A percentile compares a stretch with the other conserved stretches of the same genome.
Conservation (phyloP, 805 yeast genomes). For the Candida peoriensis region DNA sequence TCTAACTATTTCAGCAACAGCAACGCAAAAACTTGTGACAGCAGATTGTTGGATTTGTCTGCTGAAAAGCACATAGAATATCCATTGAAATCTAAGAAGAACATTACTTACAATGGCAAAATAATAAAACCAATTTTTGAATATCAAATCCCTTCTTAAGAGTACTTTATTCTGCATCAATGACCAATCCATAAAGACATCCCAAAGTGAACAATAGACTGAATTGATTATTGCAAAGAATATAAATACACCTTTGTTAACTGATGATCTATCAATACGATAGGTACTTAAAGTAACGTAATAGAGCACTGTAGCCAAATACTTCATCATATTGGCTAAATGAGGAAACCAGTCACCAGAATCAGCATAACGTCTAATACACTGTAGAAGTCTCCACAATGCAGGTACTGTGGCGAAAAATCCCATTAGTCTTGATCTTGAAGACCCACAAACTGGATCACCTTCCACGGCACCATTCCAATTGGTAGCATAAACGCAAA, state of each 20-base stretch:
- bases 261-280: conserved; percentile 47
- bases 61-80: conserved; percentile 78
- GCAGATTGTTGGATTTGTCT: conserved; percentile 83
- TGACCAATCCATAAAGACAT: conserved; percentile 94
- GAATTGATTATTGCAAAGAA: conserved; percentile 73
- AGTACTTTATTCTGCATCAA: conserved; percentile 62
- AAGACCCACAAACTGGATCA: conserved; percentile 62
- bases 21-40: conserved; percentile 75
- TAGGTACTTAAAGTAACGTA: conserved; percentile 72
- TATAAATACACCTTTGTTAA: conserved; percentile 54
- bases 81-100: conserved; percentile 82
- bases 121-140: conserved; percentile 60
- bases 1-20: conserved; percentile 74
- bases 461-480: conserved; percentile 54
- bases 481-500: conserved; percentile 71
- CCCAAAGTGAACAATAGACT: conserved; percentile 72
- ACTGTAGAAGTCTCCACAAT: conserved; percentile 86
- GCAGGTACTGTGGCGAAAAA: conserved; percentile 81
- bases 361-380: conserved; percentile 85
- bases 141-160: conserved; percentile 69
- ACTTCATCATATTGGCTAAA: conserved; percentile 81
- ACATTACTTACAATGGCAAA: conserved; percentile 70
- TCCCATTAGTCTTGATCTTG: conserved; percentile 73
- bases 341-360: conserved; percentile 97
- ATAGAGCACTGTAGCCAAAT: conserved; percentile 59